Base-by-base conservation (phyloP, 208 protist genomes). In the Trypanosoma grayi region DNA sequence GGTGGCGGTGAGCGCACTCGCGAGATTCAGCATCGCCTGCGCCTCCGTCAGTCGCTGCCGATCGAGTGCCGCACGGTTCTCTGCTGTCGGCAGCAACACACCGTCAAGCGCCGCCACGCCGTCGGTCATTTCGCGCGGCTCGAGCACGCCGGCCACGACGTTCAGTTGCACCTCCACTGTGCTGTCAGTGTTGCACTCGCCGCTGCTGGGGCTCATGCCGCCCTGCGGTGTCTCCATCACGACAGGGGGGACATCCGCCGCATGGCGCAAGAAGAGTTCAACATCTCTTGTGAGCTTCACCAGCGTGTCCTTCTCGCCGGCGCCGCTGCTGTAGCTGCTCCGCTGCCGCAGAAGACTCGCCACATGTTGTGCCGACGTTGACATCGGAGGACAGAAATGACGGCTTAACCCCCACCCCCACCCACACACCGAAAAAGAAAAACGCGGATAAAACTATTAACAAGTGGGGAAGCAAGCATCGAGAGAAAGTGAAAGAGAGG, bases 71-170 rank as follows among this genome's bases (percentile, higher is more conserved):
- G 54, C 37, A 44, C 77, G 53, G 22, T 72, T 90, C 30, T 25
- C 53, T 20, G 43, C 67, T 0, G 81, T 92, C 11, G 90, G 90
- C 27, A 95, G 61, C 10, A 95, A 57, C 7, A 95, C 31, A n/a
- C 78, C 80, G 39, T 58, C 53, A 1, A 75, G 33, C 22, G 60
- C 14, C 4, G 57, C 36, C 8, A 74, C 70, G 20, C 44, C 50
- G 14, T 20, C 31, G 7, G 46, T 18, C 27, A 36, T 1, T 4
- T 65, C 53, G 30, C 60, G 52, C 25, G 76, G 68, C 67, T 95
- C 81, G 7, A 95, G 56, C 40, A 95, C 90, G 9, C 90, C 90
- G 0, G 90, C 86, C 2, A 95, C 86, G 10, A 95, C 80, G 50
- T 62, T 88, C 14, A 95, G 77, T 51, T 92, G 74, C 41, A 93